These are phyloP conservation scores for Neotropicomus parvogracilis DNA, from an alignment of 1,284 basidiomycete species.

Conservation along the genomic window DNA sequence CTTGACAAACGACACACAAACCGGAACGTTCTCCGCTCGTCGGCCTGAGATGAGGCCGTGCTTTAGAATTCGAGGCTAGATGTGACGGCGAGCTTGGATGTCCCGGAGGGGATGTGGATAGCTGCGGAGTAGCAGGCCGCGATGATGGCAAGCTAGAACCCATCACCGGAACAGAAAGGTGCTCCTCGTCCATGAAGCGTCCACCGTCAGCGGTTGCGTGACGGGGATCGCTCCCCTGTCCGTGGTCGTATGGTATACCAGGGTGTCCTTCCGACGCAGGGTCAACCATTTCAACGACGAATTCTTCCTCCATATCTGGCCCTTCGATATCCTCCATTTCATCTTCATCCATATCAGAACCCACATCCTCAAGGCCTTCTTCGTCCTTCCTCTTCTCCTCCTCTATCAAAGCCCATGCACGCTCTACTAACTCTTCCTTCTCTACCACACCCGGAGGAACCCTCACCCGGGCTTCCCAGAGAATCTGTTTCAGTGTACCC, in stretches of 20 bases:
- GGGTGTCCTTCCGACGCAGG: constrained; percentile 15
- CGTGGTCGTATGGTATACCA: constrained; percentile 2
- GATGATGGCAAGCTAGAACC: constrained; percentile 1
- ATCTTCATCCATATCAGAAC: constrained; percentile 32
- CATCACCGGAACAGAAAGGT: not conserved
- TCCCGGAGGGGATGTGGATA: constrained; percentile 11
- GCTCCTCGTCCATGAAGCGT: constrained; percentile 8
- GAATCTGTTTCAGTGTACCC: constrained; percentile 65
- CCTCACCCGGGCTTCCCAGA: constrained; percentile 71
- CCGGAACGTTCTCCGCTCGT: constrained; percentile 61
- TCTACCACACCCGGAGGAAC: constrained; percentile 49
- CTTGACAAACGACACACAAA: constrained; percentile 85
- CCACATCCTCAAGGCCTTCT: constrained; percentile 36
- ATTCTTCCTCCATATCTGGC: constrained; percentile 20
- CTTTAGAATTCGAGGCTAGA: constrained; percentile 29
- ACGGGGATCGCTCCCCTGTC: not conserved
- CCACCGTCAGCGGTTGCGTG: not conserved
- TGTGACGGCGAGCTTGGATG: constrained; percentile 19
- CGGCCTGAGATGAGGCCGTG: constrained; percentile 33
- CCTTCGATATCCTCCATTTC: constrained; percentile 14
- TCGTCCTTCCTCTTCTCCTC: constrained; percentile 59
- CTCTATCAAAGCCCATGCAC: constrained; percentile 60
- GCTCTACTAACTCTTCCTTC: constrained; percentile 72
- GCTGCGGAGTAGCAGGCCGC: constrained; percentile 14
- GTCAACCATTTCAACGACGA: constrained; percentile 12